A percentile compares a stretch with the other conserved stretches of the same genome.
Evolutionary conservation across 163 green algal species (phyloP).

Genomic region (Picocystis sp.): DNA sequence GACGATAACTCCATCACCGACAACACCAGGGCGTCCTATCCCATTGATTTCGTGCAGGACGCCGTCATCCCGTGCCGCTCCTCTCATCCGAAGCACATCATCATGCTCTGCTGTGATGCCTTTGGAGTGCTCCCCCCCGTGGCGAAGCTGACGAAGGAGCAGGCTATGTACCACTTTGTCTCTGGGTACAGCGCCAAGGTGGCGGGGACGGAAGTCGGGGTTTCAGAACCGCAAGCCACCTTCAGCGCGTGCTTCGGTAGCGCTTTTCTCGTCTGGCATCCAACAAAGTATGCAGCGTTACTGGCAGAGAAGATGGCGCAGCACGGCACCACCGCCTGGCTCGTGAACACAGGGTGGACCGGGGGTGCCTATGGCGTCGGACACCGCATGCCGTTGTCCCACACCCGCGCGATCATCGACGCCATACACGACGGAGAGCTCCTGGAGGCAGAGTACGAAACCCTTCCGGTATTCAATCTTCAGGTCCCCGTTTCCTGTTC

Average conservation of each 20-base stretch:
- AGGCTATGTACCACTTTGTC: slow-evolving; percentile 99
- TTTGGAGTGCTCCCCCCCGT: slow-evolving; percentile 93
- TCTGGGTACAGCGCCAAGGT: slow-evolving; percentile 86
- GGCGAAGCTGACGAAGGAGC: slow-evolving; percentile 58
- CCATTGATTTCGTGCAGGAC: slow-evolving; percentile 89
- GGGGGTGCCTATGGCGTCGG: slow-evolving; percentile 74
- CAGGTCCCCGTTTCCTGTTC: slow-evolving; percentile 33
- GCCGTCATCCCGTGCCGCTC: slow-evolving; percentile 79
- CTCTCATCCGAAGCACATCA: slow-evolving; percentile 79
- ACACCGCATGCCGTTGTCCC: slow-evolving; percentile 69
- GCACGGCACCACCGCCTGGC: slow-evolving; percentile 64
- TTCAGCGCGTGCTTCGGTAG: slow-evolving; percentile 92
- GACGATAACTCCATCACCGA: slow-evolving; percentile 49
- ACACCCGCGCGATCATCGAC: slow-evolving; percentile 90
- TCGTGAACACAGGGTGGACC: slow-evolving; percentile 91
- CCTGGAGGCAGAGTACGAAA: slow-evolving; percentile 26
- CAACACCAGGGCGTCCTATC: slow-evolving; percentile 87
- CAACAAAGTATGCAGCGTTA: slow-evolving; percentile 80
- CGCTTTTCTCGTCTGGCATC: slow-evolving; percentile 85
- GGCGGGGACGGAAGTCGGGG: slow-evolving; percentile 79
- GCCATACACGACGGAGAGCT: slow-evolving; percentile 87
- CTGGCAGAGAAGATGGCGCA: slow-evolving; percentile 76
- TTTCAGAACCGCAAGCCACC: slow-evolving; percentile 85
- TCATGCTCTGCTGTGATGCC: slow-evolving; percentile 85
- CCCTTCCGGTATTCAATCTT: slow-evolving; percentile 66